These are phyloP conservation scores for Pseudisothecium myosuroides DNA, from an alignment of 225 moss, liverwort and hornwort genomes.

Conservation along the genomic window DNA sequence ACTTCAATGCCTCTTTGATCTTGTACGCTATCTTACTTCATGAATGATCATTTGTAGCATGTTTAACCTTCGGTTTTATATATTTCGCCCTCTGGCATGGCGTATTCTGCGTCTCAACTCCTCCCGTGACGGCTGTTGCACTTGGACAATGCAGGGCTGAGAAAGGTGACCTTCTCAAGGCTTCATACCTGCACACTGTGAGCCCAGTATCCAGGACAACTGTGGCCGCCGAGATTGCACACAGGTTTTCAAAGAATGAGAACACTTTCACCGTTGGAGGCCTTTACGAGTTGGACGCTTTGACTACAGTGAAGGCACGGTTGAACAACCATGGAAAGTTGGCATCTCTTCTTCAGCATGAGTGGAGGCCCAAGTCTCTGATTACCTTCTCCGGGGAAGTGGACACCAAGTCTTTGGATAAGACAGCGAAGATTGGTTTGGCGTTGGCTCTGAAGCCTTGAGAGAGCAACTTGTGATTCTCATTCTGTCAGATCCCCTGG, in stretches of 20 bases:
- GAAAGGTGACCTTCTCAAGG: slow-evolving; percentile 87
- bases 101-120: not conserved
- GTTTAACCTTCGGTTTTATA: not conserved
- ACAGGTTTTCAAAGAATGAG: slow-evolving; percentile 96
- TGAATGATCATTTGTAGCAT: not conserved
- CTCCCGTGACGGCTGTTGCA: not conserved
- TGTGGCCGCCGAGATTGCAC: slow-evolving; percentile 91
- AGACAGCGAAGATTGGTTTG: slow-evolving; percentile 98
- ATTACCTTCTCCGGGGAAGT: slow-evolving; percentile 95
- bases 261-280: slow-evolving; percentile 99
- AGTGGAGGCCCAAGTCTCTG: slow-evolving; percentile 97
- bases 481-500: slow-evolving; percentile 4
- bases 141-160: slow-evolving; percentile 33
- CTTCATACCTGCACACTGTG: slow-evolving; percentile 81
- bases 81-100: not conserved
- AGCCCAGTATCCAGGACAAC: slow-evolving; percentile 78
- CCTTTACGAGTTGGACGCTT: slow-evolving; percentile 83
- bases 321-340: slow-evolving; percentile 96
- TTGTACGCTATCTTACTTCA: slow-evolving; percentile 36
- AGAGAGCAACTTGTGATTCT: not conserved
- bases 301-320: slow-evolving; percentile 82
- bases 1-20: slow-evolving; percentile 86
- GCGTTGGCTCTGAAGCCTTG: slow-evolving; percentile 94
- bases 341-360: slow-evolving; percentile 91
- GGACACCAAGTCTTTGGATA: slow-evolving; percentile 96